Evolutionary conservation across 768 basidiomycete genomes (phyloP).

Genomic region (Tricholomella constricta): DNA sequence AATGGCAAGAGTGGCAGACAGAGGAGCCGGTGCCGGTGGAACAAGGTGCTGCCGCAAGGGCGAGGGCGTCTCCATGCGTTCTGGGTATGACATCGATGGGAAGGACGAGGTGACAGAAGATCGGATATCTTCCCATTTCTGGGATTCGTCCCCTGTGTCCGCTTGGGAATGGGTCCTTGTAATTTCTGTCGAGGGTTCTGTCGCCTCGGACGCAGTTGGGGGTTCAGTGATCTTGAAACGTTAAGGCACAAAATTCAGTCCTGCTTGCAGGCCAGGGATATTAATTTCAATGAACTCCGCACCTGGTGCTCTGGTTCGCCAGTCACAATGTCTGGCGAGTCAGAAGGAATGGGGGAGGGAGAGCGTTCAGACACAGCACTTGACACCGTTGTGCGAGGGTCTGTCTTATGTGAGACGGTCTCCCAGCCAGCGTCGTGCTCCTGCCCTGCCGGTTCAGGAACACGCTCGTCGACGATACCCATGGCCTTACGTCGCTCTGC

Average conservation of each 20-base stretch:
- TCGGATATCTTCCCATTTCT: constrained; percentile 77
- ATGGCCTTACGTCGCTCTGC: constrained; percentile 40
- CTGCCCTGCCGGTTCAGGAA: constrained; percentile 10
- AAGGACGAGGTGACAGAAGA: constrained; percentile 64
- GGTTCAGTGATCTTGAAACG: constrained; percentile 8
- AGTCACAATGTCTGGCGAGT: constrained; percentile 40
- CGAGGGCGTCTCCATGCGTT: constrained; percentile 55
- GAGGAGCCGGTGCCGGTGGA: constrained; percentile 28
- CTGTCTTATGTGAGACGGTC: constrained; percentile 28
- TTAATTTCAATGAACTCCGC: constrained; percentile 1
- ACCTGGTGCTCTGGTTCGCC: constrained; percentile 40
- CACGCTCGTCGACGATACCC: constrained; percentile 4
- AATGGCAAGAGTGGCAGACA: constrained; percentile 65
- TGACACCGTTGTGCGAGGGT: constrained; percentile 20
- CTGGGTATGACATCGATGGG: constrained; percentile 80
- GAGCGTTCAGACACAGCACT: constrained; percentile 15
- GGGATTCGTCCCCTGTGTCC: constrained; percentile 45
- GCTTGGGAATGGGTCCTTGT: constrained; percentile 37
- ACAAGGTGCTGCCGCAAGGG: constrained; percentile 31
- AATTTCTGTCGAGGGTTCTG: constrained; percentile 9
- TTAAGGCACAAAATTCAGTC: not conserved
- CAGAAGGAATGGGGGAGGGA: constrained; percentile 38
- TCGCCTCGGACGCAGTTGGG: constrained; percentile 16
- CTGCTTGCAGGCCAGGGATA: not conserved
- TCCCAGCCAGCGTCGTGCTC: constrained; percentile 38